These are phyloP conservation scores for Nymphaea colorata DNA, from an alignment of 164 flowering plant genomes.

Conservation along the genomic window DNA sequence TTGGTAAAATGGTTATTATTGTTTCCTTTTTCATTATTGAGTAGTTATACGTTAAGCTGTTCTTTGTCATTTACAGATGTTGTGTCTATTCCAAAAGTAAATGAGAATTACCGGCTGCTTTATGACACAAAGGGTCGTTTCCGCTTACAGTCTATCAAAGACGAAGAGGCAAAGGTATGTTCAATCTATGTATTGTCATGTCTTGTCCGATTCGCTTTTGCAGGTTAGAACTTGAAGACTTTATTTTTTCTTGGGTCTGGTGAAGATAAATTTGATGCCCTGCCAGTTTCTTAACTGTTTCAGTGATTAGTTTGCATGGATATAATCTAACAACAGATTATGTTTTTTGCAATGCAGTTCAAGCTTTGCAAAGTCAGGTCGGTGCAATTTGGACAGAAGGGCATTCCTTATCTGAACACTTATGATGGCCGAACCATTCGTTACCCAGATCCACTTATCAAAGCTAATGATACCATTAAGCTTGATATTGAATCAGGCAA, in stretches of 20 bases:
- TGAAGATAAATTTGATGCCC: too few relatives aligned
- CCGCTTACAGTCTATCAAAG: conserved; percentile 63
- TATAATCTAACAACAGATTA: neutral
- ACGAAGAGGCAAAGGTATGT: conserved; percentile 73
- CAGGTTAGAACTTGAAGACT: too few relatives aligned
- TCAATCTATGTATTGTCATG: neutral
- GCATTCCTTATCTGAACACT: conserved; percentile 73
- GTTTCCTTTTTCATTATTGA: neutral
- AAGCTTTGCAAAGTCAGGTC: conserved; percentile 75
- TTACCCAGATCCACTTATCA: conserved; percentile 79
- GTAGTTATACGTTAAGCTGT: too few relatives aligned
- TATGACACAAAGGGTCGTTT: conserved; percentile 85
- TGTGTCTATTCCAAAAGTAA: conserved; percentile 68
- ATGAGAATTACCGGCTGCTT: conserved; percentile 76
- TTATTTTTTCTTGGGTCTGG: too few relatives aligned
- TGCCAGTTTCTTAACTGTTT: too few relatives aligned
- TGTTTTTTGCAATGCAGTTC: conserved; percentile 28
- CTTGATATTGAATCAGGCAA: conserved; percentile 63
- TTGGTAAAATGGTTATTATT: neutral
- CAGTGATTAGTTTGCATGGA: too few relatives aligned
- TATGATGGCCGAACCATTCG: conserved; percentile 87
- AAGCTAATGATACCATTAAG: conserved; percentile 79
- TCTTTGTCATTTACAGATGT: conserved; percentile 32
- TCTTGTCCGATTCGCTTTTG: neutral
- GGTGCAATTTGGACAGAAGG: conserved; percentile 64